These are phyloP conservation scores for Sporothrix luriei DNA, from an alignment of 2,329 filamentous ascomycete genomes.

Conservation along the genomic window DNA sequence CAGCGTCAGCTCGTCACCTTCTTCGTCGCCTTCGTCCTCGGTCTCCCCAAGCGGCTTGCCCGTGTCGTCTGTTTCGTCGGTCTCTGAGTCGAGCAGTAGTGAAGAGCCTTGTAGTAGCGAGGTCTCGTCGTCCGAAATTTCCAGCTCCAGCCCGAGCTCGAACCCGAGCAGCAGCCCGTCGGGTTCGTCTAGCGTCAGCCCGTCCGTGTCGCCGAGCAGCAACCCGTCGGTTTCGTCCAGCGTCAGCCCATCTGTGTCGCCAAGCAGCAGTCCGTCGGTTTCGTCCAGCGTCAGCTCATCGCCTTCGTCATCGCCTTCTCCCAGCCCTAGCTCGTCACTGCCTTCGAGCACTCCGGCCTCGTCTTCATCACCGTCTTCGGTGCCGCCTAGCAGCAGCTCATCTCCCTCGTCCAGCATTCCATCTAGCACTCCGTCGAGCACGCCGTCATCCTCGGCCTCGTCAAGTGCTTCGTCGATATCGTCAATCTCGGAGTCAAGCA, in stretches of 20 bases:
- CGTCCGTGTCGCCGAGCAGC: background rate
- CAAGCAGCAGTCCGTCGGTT: background rate
- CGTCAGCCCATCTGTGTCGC: background rate
- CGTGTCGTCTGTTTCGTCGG: background rate
- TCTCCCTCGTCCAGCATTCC: background rate
- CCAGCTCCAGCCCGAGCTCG: no score
- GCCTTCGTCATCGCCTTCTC: background rate
- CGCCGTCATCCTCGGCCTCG: background rate
- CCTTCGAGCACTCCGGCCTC: background rate
- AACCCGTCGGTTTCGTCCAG: background rate
- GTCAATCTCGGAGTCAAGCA: background rate
- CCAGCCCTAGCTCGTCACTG: background rate
- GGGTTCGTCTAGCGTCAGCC: background rate
- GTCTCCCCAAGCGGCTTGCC: background rate
- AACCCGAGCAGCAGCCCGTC: no score
- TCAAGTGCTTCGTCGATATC: background rate
- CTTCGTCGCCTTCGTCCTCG: background rate
- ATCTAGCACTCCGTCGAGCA: background rate
- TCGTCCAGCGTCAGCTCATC: no score
- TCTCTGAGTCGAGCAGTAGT: background rate
- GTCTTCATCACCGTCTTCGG: background rate
- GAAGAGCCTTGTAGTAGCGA: slow-evolving; percentile 3
- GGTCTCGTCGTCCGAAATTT: background rate
- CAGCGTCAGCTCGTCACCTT: background rate
- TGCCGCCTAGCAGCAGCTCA: no score